Evolutionary conservation across 345 rosid species (phyloP).

Genomic region (Kandelia obovata): DNA sequence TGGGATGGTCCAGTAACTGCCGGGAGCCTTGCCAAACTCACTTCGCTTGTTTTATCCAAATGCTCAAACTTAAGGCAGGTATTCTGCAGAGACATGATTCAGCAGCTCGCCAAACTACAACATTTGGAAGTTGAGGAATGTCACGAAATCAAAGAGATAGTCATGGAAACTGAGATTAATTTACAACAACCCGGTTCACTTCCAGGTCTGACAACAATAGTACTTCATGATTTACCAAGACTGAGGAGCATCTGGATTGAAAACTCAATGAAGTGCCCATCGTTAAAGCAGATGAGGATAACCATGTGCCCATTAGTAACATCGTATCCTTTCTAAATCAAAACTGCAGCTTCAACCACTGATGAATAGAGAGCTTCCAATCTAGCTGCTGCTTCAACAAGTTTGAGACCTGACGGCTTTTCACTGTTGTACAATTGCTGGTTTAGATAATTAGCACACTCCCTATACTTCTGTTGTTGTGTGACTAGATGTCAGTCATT

Average conservation of each 20-base stretch:
- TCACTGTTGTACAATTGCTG: too few relatives aligned
- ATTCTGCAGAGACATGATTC: slow-evolving; percentile 17
- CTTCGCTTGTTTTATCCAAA: slow-evolving; percentile 7
- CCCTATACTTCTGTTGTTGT: too few relatives aligned
- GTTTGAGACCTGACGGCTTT: too few relatives aligned
- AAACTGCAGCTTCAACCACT: too few relatives aligned
- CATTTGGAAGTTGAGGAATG: slow-evolving; percentile 26
- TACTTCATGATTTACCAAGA: slow-evolving; percentile 25
- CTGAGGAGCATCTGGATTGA: slow-evolving; percentile 20
- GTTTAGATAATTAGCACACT: too few relatives aligned
- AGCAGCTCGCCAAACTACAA: slow-evolving; percentile 21
- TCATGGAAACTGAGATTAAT: slow-evolving; percentile 4
- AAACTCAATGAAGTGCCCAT: slow-evolving; percentile 25
- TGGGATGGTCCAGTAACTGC: not conserved
- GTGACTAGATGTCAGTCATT: too few relatives aligned
- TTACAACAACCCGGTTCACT: slow-evolving; percentile 6
- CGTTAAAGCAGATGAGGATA: slow-evolving; percentile 9
- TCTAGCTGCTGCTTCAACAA: too few relatives aligned
- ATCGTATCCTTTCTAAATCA: not conserved
- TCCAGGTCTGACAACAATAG: slow-evolving; percentile 19
- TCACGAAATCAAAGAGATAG: slow-evolving; percentile 22
- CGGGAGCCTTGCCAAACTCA: slow-evolving; percentile 5
- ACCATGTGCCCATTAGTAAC: slow-evolving; percentile 15
- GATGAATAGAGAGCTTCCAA: too few relatives aligned
- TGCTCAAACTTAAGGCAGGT: slow-evolving; percentile 18